Evolutionary conservation across 2,329 filamentous ascomycete species (phyloP), one percentile per base, ranked within the genome.

Genomic region (Fusarium sp.): DNA sequence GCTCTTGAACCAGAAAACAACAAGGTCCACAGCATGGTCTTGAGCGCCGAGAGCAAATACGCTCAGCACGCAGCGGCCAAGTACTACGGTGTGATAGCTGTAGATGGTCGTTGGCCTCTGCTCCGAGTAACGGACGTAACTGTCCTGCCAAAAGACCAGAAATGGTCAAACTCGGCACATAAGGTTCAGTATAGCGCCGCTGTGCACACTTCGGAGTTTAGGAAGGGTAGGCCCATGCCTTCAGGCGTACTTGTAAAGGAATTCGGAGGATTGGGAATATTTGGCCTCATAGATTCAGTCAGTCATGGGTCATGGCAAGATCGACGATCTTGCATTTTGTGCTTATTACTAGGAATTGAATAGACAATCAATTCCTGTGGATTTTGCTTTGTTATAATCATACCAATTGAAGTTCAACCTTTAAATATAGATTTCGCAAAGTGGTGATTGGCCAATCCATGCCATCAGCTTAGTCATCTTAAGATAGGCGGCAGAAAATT

Each of bases 41-140:
- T 53, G 53, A 37, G 49, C 52, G 41, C 49, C 41, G 44, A 54
- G 49, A 60, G 44, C 55, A 63, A 57, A 48, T 53, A 55, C 56
- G 61, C 57, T 67, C 57, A 46, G 52, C 53, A 64, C 42, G 35
- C 53, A 51, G 53, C 65, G 61, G 61, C 69, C 53, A 55, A 53
- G 53, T 60, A 53, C 67, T 61, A 72, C 65, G 70, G 70, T 58
- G 71, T 73, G 69, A 73, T 23, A 73, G 65, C 70, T 70, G 65
- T 67, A 65, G 57, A 52, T 57, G 59, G 65, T 63, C 57, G 58
- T 53, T 45, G 54, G 58, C 50, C 54, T 65, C 61, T 67, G 55
- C 51, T 62, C 57, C 57, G 63, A 68, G 57, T 53, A 59, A 63
- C 55, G 61, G 72, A 66, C 68, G 67, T 71, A 60, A 68, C 49